Conservation (phyloP, 83 land plant species). For the Picea mariana region DNA sequence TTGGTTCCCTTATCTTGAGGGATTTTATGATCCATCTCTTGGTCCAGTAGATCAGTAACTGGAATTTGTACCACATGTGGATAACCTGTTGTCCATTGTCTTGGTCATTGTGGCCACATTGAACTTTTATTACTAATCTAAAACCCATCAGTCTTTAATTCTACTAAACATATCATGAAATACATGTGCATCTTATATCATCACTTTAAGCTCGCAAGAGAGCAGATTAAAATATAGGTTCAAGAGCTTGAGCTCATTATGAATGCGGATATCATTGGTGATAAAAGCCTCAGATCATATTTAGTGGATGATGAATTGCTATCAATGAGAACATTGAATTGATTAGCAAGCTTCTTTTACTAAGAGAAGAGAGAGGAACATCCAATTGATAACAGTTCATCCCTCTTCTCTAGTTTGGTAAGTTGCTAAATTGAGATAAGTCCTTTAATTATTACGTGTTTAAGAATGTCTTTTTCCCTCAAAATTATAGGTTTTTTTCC, state of each 20-base stretch:
- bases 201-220: conserved; percentile 31
- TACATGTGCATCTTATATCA: conserved; percentile 60
- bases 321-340: not conserved
- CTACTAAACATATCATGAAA: conserved; percentile 50
- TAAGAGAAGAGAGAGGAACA: too few species aligned
- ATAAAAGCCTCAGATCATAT: conserved; percentile 27
- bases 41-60: conserved; percentile 61
- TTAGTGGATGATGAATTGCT: conserved; percentile 16
- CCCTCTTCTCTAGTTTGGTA: too few species aligned
- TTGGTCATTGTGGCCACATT: conserved; percentile 93
- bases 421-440: too few species aligned
- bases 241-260: conserved; percentile 44
- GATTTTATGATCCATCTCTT: conserved; percentile 72
- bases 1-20: conserved; percentile 54
- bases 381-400: too few species aligned
- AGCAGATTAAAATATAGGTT: conserved; percentile 43
- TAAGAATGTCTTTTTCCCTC: too few species aligned
- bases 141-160: conserved; percentile 75
- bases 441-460: too few species aligned
- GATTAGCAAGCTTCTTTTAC: not conserved
- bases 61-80: conserved; percentile 85
- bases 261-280: conserved; percentile 59
- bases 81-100: conserved; percentile 50
- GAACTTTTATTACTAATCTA: conserved; percentile 75
- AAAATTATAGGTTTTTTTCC: too few species aligned